Evolutionary conservation across 805 yeast genomes (phyloP), one percentile per base, ranked within the genome.

Genomic region (Nakazawaea peltata): DNA sequence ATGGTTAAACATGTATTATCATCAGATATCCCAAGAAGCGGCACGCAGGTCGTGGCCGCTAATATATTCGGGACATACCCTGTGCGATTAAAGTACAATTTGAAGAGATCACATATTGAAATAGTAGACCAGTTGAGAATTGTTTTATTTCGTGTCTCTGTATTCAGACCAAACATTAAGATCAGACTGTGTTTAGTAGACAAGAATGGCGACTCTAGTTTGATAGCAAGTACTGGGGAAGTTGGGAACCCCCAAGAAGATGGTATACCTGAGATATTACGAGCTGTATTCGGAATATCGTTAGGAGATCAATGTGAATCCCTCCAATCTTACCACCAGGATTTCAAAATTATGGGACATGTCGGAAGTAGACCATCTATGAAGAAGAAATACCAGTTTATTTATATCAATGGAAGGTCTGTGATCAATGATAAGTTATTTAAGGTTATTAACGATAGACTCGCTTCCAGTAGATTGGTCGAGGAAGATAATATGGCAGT

Each of bases 1-100:
- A n/a, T n/a, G n/a, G n/a, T n/a, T n/a, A n/a, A n/a, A n/a, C n/a
- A n/a, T n/a, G n/a, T n/a, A n/a, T n/a, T n/a, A n/a, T 37, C 16
- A n/a, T 44, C 28, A 30, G 29, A 12, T 11, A 10, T 7, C 13
- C 9, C 25, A 9, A 13, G 23, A 11, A 29, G 19, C 8, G 78
- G 78, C 0, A 67, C 78, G 0, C 33, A 49, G 0, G 53, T 70
- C 3, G 40, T 44, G 3, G 56, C 61, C 3, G 41, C 53, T 5
- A 63, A 65, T 32, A 33, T 74, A 10, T 75, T 72, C 47, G 51
- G 51, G 2, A 59, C 53, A 17, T 24, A 64, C 1, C 73, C 74
- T 0, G 76, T 73, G 4, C 49, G 81, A 16, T 49, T 56, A 22
- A 40, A 36, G 1, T 54, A 54, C 5, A 19, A 59, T 1, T 19